Base-by-base conservation (phyloP, 495 filamentous ascomycete species). In the Penicillium bovifimosum region DNA sequence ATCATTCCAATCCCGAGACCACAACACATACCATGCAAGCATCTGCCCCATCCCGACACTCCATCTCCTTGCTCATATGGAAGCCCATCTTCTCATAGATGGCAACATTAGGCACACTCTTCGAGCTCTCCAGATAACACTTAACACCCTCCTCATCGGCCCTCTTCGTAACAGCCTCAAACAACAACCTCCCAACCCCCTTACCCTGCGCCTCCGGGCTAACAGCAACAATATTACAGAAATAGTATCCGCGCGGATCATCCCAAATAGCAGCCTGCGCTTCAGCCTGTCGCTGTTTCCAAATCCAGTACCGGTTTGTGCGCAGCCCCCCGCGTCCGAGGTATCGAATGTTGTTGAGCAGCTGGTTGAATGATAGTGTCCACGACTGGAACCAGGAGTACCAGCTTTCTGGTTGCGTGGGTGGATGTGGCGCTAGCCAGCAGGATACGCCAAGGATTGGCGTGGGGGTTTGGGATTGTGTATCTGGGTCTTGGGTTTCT, bases 181-280 rank as follows among this genome's bases (percentile, higher is more conserved):
- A 79, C 47, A 86, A 62, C 45, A 63, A 56, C 45, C 73, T 77
- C 29, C 82, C 83, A 16, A 86, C 69, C 0, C 83, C 83, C 41
- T 63, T 76, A 2, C 78, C 76, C 66, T 86, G 83, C 44, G 71
- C 72, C 40, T 74, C 75, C 0, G 83, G 81, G 29, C 76, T 58
- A n/a, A 86, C 81, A 6, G 82, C 81, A 55, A 86, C 81, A 40
- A 86, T 85, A 60, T 86, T 86, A 52, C 81, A 79, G 52, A 86
- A 85, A 54, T 85, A 86, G 58, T 85, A 86, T 0, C 83, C 83
- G 6, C 62, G 66, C n/a, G 69, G 68, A 60, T 82, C 79, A 9
- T 73, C 76, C 82, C 82, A 85, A 8, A 85, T 68, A 41, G 74
- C 64, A 9, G 62, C 60, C 49, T 86, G 83, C 6, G 77, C 80